A percentile compares a stretch with the other conserved stretches of the same genome.
Conservation (phyloP, 805 yeast genomes). For the Metschnikowia similis region DNA sequence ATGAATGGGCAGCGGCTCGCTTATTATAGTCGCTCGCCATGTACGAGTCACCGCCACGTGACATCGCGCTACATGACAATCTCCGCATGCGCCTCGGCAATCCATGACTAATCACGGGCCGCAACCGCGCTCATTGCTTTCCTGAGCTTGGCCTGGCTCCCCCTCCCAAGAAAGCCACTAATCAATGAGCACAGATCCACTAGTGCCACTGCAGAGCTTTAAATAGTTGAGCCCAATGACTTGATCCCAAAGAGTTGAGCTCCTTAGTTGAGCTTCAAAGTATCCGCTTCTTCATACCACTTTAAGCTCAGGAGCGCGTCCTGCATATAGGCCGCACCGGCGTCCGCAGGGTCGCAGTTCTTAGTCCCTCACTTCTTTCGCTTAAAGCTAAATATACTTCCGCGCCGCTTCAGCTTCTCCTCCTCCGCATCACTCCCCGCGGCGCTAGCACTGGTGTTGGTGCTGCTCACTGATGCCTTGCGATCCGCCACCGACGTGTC, state of each 20-base stretch:
- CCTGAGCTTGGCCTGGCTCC: too few species aligned
- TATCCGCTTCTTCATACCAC: not conserved
- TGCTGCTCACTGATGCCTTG: slow-evolving; percentile 21
- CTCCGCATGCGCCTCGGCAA: not conserved
- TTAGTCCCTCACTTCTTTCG: slow-evolving; percentile 21
- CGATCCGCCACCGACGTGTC: slow-evolving; percentile 16
- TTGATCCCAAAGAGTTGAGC: too few species aligned
- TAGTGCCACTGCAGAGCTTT: too few species aligned
- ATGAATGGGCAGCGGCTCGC: not conserved
- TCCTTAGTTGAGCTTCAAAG: too few species aligned
- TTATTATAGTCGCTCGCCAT: not conserved
- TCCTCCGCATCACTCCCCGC: slow-evolving; percentile 6
- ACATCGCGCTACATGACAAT: slow-evolving; percentile 4
- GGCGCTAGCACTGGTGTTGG: slow-evolving; percentile 9
- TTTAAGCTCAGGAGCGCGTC: too few species aligned
- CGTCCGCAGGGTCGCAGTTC: not conserved
- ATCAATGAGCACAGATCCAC: too few species aligned
- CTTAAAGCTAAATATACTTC: slow-evolving; percentile 37
- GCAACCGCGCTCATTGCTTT: not conserved
- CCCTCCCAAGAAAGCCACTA: too few species aligned
- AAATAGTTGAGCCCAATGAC: too few species aligned
- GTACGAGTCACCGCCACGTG: slow-evolving; percentile 8
- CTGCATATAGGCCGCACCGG: not conserved
- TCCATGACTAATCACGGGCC: not conserved
- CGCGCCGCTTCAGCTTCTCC: slow-evolving; percentile 17